Evolutionary conservation across 2,329 filamentous ascomycete species (phyloP), one percentile per base, ranked within the genome.

Genomic region (Colletotrichum sansevieriae): DNA sequence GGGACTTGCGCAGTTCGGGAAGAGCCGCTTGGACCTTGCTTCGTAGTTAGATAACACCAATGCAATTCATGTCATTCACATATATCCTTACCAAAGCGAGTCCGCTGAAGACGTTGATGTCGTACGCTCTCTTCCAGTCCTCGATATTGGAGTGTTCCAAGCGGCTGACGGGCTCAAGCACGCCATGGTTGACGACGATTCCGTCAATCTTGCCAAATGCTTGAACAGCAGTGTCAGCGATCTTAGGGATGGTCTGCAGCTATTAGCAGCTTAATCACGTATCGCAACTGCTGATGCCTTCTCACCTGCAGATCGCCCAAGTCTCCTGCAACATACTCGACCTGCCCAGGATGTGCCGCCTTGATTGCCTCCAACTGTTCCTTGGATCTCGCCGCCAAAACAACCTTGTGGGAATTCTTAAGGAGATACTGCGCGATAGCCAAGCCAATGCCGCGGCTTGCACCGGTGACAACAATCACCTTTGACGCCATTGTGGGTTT

Each of bases 111-210:
- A 98, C 89, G 77, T 98, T 98, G 70, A 94, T 84, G 73, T 97
- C 91, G 79, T 94, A 98, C 9, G 87, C 83, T 2, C 82, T 80
- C 75, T 89, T 91, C 93, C 95, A 98, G 70, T 92, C 90, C 43
- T 92, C 89, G 0, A 89, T 25, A 2, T 76, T n/a, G 88, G 87
- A 15, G 86, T 95, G 87, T 3, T 82, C 88, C 51, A 98, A 82
- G 66, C 87, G 88, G 58, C 88, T 88, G 47, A 97, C 90, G 1
- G 94, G 92, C n/a, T 89, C 87, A 51, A 99, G 81, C 1, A 90
- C 84, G 20, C 94, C 95, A 77, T 99, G 96, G 78, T 98, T 98
- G 70, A 98, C 82, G 12, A 99, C 88, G 51, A 99, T 78, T 1
- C 90, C 92, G 76, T 99, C 94, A 4, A 99, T 80, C 56, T 83